Base-by-base conservation (phyloP, 805 yeast species). In the Saturnispora sanitii region DNA sequence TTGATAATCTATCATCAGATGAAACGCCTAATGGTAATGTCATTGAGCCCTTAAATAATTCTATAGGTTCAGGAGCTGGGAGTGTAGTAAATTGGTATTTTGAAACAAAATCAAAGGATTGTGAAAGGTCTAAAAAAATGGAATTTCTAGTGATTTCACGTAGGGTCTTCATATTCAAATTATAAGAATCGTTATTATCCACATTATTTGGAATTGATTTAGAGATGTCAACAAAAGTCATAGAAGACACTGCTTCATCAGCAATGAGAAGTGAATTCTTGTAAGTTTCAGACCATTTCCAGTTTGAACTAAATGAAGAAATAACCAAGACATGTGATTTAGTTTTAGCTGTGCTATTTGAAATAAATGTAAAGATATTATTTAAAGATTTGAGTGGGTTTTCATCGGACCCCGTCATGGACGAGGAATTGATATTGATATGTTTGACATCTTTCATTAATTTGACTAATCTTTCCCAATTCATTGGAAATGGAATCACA, bases 31-130 rank as follows among this genome's bases (percentile, higher is more conserved):
- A 13, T 16, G 42, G 42, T 12, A 39, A 33, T 17, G 26, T 17
- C 25, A 39, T 39, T 11, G 26, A 15, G 2, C 42, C 42, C n/a
- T 35, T 36, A 15, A 40, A 45, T 17, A 45, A 35, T 26, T 45
- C 49, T 12, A 41, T 38, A 3, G 49, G 49, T 29, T 42, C 41
- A 15, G 43, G 45, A 6, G 35, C 30, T n/a, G 41, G 45, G 11
- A 44, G 35, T 12, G 36, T 31, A 7, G 23, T 21, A 3, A 33
- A 19, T 16, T 40, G 27, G 15, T 23, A 33, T 25, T 41, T 34
- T 13, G 41, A 33, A 15, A 43, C 27, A 17, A 42, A 21, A 9
- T 15, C 16, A n/a, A 33, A 13, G 13, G 40, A 43, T 11, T 39
- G 38, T 2, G 25, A 2, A 17, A 38, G 21, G 13, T 35, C 25